phyloP scores from a whole-genome alignment of 192 early-diverging fungal species.

The Backusella macrospora region DNA sequence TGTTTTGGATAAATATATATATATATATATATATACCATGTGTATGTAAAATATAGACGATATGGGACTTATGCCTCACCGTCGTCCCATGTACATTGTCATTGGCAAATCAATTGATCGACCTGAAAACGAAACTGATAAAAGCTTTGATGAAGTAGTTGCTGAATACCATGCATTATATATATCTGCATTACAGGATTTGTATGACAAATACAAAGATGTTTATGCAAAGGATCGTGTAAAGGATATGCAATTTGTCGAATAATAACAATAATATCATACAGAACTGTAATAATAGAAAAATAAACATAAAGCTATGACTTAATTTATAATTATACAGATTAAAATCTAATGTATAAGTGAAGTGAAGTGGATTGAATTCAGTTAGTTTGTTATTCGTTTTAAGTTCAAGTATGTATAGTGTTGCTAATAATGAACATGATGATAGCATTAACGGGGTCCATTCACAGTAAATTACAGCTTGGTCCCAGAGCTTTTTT shows the following conservation, averaged over 20 bases:
- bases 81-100: conserved; percentile 42
- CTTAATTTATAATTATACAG: too few relatives aligned
- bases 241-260: conserved; percentile 64
- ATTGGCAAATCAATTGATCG: conserved; percentile 30
- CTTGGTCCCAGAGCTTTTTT: too few relatives aligned
- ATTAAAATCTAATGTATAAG: too few relatives aligned
- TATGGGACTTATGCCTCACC: conserved; percentile 54
- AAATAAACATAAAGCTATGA: too few relatives aligned
- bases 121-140: not conserved
- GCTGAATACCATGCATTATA: conserved; percentile 56
- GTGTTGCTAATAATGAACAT: too few relatives aligned
- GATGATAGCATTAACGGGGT: too few relatives aligned
- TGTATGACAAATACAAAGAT: conserved; percentile 77
- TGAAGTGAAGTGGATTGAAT: too few relatives aligned
- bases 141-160: not conserved
- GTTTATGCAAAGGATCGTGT: conserved; percentile 65
- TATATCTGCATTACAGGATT: conserved; percentile 56
- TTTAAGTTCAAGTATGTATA: too few relatives aligned
- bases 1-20: not conserved
- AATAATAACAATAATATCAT: conserved; percentile 41
- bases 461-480: too few relatives aligned
- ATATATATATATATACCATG: too few relatives aligned
- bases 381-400: too few relatives aligned
- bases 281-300: too few relatives aligned
- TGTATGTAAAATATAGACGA: conserved; percentile 41